Evolutionary conservation across 768 basidiomycete species (phyloP), one percentile per base, ranked within the genome.

Genomic region (Amanita pseudoporphyria): DNA sequence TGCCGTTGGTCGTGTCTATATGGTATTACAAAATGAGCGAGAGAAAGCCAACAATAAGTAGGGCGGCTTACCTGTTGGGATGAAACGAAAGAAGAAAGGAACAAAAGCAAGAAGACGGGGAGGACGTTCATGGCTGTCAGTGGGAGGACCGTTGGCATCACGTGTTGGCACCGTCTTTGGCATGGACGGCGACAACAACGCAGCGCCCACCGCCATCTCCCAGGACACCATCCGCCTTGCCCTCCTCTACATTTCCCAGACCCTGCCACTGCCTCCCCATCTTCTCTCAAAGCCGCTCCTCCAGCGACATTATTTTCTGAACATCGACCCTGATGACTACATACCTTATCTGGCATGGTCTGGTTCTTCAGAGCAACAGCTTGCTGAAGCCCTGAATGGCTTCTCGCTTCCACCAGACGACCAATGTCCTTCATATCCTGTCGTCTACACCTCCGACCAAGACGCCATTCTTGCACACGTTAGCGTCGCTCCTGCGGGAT

Each of bases 261-360:
- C 56, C 62, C 14, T 63, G 63, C n/a, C 70, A 71, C 61, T 88
- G 33, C 84, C 85, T 1, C 66, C 71, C 0, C 74, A 82, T 60
- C 71, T 87, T 41, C 56, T 87, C 51, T 85, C 84, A 1, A 62
- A 62, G 4, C 67, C 77, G 16, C 74, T 86, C 28, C 67, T 70
- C 3, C 79, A 84, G 60, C 71, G 85, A 32, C 84, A 86, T 60
- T 74, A 69, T 57, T 82, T 84, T 62, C 77, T 88, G 41, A 58
- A 64, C 16, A 66, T 87, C 50, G 61, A 71, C 22, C 70, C 76
- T 7, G 67, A 76, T 21, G 64, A 76, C 54, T 67, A 76, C 7
- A 54, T 63, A 30, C 68, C 75, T 3, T 88, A 88, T 60, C 70
- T 88, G 39, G 75, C 74, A 55, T 88, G 86, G 86, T 82, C 86